Base-by-base conservation (phyloP, 257 asterid species). In the Plantago ovata region DNA sequence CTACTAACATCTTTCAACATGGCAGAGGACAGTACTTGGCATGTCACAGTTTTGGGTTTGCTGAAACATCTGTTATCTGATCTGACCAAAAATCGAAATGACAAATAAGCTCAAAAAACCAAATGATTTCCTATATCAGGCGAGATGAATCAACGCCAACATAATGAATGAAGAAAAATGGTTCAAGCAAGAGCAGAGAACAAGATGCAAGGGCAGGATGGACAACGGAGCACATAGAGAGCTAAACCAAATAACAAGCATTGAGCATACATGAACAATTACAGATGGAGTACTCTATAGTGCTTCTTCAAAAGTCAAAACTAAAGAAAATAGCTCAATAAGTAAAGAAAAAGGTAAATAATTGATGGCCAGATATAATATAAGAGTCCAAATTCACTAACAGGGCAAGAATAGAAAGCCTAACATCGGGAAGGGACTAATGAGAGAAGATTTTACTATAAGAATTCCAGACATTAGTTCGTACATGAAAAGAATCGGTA, bases 11-110 rank as follows among this genome's bases (percentile, higher is more conserved):
- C 67, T 63, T 71, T 81, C 82, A 91, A 72, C 66, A 63, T 77
- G 63, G 70, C 71, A 62, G 95, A 55, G 49, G 95, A 81, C 54
- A 79, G 70, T 62, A 91, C 89, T 15, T 60, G 81, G 65, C 96
- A 91, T 32, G 98, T 87, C 58, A 91, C 85, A 57, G 96, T 87
- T 78, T 61, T 80, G 12, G 96, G 98, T 45, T 57, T 54, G 59
- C 66, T 61, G 71, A 81, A 63, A 65, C 75, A 58, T 63, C 56
- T 69, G 33, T 59, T 58, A 59, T 64, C 81, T 49, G 74, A 72
- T 69, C 95, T 87, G 79, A 28, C 57, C 42, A 58, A 58, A 56
- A 66, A 69, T 38, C 24, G 33, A 49, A 53, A 39, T 52, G 61
- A 71, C 61, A 50, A 43, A 60, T 18, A 57, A 57, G 67, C 53